These are phyloP conservation scores for Rubia tinctorum DNA, from an alignment of 305 asterid genomes.

Conservation along the genomic window DNA sequence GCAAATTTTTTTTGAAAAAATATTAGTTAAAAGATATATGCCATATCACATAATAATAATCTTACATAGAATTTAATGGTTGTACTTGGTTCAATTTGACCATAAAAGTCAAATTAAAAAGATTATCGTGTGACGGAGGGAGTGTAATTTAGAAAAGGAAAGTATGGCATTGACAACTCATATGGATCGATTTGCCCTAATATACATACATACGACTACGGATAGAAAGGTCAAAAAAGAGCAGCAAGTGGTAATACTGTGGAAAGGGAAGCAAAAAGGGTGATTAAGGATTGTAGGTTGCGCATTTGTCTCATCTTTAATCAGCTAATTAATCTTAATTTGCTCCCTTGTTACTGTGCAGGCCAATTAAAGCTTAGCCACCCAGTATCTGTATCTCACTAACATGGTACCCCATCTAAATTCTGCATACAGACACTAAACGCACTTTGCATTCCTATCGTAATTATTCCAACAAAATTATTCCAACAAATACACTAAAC, in stretches of 20 bases:
- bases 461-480: neutral
- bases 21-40: no score
- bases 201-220: neutral
- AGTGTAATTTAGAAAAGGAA: no score
- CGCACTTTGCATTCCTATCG: neutral
- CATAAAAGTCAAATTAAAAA: no score
- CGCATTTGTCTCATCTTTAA: conserved; percentile 19
- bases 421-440: neutral
- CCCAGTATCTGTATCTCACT: neutral
- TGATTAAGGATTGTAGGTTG: conserved; percentile 16
- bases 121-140: no score
- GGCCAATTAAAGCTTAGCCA: neutral
- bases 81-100: no score
- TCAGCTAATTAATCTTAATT: conserved; percentile 5
- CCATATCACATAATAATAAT: no score
- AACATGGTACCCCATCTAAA: neutral
- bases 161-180: no score
- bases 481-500: neutral
- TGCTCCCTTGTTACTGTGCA: conserved; percentile 7
- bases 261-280: conserved; percentile 14
- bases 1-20: no score
- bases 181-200: neutral
- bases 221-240: conserved; percentile 28
- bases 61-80: no score
- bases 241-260: conserved; percentile 27